Base-by-base conservation (phyloP, 139 green algal species). In the Ettlia oleoabundans region DNA sequence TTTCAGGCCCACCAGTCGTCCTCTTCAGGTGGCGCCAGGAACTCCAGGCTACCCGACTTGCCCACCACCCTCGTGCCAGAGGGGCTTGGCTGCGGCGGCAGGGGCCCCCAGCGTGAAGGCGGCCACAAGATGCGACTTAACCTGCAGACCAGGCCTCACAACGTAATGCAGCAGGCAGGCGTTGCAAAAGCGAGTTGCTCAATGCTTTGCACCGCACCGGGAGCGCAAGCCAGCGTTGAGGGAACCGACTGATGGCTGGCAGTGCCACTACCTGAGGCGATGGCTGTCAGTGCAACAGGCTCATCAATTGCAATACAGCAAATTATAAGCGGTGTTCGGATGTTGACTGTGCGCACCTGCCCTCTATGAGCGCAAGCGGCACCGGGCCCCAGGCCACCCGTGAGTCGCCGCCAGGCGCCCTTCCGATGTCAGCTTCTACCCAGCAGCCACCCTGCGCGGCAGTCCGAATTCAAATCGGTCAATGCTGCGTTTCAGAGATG, bases 371-470 rank as follows among this genome's bases (percentile, higher is more conserved):
- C 2, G 89, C 92, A 47, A 95, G 63, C 15, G 92, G 90, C 26
- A 95, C 88, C 80, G 92, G 79, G 2, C 92, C 92, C 85, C 90
- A 96, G 62, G 71, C 87, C 32, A 72, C n/a, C 0, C 86, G 81
- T 0, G 90, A 94, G 81, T 96, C 92, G 21, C 80, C 82, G 67
- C 88, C 93, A 6, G 21, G 22, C 3, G 58, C 76, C 19, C 7
- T 40, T 30, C 76, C 61, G 26, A 95, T 97, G 83, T 98, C 94
- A 1, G 94, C 94, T 67, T 97, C 94, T 24, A 97, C 73, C 94
- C 94, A 97, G 90, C 94, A 98, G 26, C 91, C 85, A 8, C 94
- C 94, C 89, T 95, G 90, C 76, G 87, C 62, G 38, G 13, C 47
- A 58, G 10, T 10, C 47, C 47, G n/a, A n/a, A n/a, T n/a, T n/a